Evolutionary conservation across 257 asterid species (phyloP).

Genomic region (Solanum paucissectum): DNA sequence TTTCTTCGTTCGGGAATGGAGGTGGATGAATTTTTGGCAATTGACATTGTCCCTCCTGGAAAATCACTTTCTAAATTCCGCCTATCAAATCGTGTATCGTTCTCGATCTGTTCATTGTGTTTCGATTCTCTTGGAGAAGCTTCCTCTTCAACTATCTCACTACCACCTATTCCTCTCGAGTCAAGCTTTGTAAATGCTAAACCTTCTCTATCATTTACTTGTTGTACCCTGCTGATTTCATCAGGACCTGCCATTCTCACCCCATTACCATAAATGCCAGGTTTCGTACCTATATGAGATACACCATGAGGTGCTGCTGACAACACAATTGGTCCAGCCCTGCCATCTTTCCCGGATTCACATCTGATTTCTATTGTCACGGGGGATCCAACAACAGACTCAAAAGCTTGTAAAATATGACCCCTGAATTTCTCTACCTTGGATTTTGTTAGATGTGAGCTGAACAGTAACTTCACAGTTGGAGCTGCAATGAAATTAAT

Average conservation of each 20-base stretch:
- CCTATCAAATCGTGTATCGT: constrained; percentile 1
- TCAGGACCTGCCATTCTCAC: constrained; percentile 8
- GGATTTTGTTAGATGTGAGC: constrained; percentile 56
- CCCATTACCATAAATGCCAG: not conserved
- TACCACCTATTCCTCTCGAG: constrained; percentile 24
- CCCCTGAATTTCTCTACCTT: constrained; percentile 65
- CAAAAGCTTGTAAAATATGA: constrained; percentile 81
- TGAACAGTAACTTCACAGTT: constrained; percentile 67
- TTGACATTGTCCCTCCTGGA: constrained; percentile 3
- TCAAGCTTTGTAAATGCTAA: not conserved
- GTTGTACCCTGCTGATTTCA: constrained; percentile 14
- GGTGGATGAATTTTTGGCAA: constrained; percentile 1
- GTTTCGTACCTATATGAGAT: constrained; percentile 8
- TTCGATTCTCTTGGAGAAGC: constrained; percentile 18
- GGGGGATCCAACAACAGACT: constrained; percentile 67
- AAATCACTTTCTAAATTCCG: constrained; percentile 7
- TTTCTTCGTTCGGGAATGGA: constrained; percentile 22
- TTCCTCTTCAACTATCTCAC: constrained; percentile 67
- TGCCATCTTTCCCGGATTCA: constrained; percentile 39
- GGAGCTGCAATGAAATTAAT: constrained; percentile 53
- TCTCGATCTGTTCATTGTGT: not conserved
- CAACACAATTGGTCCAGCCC: constrained; percentile 23
- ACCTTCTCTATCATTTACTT: constrained; percentile 16
- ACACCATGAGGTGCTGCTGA: constrained; percentile 37
- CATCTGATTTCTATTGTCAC: constrained; percentile 73